These are phyloP conservation scores for Taphrina sp. DNA, from an alignment of 1,139 yeast genomes.

Conservation along the genomic window DNA sequence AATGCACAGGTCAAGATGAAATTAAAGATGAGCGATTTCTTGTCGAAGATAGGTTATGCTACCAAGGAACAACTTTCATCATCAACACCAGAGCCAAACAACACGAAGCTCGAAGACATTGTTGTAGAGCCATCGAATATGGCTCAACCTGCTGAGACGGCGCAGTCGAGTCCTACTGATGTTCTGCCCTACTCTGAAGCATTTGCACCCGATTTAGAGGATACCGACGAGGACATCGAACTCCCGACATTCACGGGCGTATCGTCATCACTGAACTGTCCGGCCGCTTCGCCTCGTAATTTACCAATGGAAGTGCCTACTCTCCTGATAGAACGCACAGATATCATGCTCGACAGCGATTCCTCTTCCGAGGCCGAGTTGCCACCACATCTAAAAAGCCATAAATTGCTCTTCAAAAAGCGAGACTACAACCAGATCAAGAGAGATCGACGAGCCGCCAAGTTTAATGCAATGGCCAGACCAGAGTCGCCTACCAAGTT, in stretches of 20 bases:
- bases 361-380: conserved; percentile 7
- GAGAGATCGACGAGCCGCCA: conserved; percentile 29
- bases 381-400: conserved; percentile 13
- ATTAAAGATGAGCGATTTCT: conserved; percentile 40
- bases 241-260: neutral
- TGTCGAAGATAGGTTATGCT: conserved; percentile 33
- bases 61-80: neutral
- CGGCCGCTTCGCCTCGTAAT: neutral
- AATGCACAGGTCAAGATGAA: conserved; percentile 39
- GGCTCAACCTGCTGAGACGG: neutral
- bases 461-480: conserved; percentile 29
- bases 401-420: conserved; percentile 13
- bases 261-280: neutral
- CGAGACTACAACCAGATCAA: conserved; percentile 18
- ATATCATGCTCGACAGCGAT: conserved; percentile 21
- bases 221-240: conserved; percentile 15
- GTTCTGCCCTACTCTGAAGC: conserved; percentile 2
- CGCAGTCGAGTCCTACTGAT: neutral
- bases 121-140: neutral
- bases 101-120: neutral
- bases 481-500: conserved; percentile 32
- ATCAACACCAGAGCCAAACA: neutral
- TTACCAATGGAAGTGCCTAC: neutral
- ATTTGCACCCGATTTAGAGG: conserved; percentile 15
- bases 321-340: neutral